Percentiles rank a stretch among this genome's conserved stretches.
These are phyloP conservation scores for Sporothrix schenckii DNA, from an alignment of 2,329 filamentous ascomycete species.

Conservation along the genomic window DNA sequence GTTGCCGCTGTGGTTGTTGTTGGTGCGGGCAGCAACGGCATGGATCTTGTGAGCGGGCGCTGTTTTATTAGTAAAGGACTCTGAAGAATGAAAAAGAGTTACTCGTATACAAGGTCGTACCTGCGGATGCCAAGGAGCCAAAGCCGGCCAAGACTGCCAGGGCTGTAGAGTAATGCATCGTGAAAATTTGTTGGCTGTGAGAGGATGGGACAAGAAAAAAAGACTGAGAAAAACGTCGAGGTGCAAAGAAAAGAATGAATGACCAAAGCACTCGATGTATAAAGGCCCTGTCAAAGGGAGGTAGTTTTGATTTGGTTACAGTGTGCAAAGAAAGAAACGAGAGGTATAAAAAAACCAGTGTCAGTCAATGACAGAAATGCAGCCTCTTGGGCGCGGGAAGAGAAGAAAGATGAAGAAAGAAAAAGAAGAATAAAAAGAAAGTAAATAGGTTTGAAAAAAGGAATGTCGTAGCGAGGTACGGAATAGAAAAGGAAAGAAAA, in stretches of 20 bases:
- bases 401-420: conserved; percentile 21
- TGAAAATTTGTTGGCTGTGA: not conserved
- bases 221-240: not conserved
- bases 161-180: conserved; percentile 38
- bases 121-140: conserved; percentile 40
- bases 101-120: conserved; percentile 35
- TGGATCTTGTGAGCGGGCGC: conserved; percentile 33
- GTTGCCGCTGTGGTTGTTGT: conserved; percentile 36
- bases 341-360: conserved; percentile 12
- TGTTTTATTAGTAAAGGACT: conserved; percentile 22
- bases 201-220: not conserved
- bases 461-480: conserved; percentile 32
- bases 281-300: conserved; percentile 36
- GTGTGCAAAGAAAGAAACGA: not conserved
- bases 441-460: conserved; percentile 21
- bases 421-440: conserved; percentile 14
- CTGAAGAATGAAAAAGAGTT: not conserved
- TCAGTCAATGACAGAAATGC: conserved; percentile 29
- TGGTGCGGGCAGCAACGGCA: conserved; percentile 25
- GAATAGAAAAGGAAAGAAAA: conserved; percentile 27
- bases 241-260: conserved; percentile 13
- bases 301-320: conserved; percentile 1
- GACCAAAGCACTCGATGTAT: conserved; percentile 20
- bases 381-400: conserved; percentile 37
- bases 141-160: conserved; percentile 41